These are phyloP conservation scores for Echium plantagineum DNA, from an alignment of 257 asterid genomes.

Conservation along the genomic window DNA sequence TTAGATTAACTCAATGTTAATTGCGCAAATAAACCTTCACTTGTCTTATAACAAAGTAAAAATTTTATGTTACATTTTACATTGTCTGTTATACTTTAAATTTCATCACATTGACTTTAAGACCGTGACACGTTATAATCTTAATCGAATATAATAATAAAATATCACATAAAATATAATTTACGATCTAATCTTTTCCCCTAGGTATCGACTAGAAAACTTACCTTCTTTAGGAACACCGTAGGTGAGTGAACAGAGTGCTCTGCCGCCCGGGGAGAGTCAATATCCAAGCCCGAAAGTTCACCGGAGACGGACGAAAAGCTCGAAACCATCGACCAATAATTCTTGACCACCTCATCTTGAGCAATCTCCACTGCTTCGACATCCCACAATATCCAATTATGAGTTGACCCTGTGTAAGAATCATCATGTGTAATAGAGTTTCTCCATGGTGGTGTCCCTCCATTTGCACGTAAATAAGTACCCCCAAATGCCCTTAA, in stretches of 20 bases:
- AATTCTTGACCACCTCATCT: conserved; percentile 49
- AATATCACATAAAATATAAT: no score
- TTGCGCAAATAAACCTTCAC: no score
- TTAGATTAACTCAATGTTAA: no score
- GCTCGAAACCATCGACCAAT: conserved; percentile 61
- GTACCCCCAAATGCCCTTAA: conserved; percentile 49
- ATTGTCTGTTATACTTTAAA: no score
- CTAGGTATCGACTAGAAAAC: no score
- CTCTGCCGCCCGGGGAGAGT: conserved; percentile 50
- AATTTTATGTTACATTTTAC: no score
- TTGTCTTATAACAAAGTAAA: no score
- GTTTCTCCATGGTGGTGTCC: conserved; percentile 91
- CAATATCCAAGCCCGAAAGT: conserved; percentile 50
- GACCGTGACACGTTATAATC: no score
- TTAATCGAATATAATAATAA: no score
- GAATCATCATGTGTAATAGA: conserved; percentile 71
- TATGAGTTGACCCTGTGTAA: conserved; percentile 31
- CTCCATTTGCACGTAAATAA: conserved; percentile 81
- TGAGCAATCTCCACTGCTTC: conserved; percentile 67
- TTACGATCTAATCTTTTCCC: no score
- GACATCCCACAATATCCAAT: conserved; percentile 77
- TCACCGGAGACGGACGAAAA: conserved; percentile 77
- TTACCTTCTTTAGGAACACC: conserved; percentile 51
- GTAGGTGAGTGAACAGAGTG: conserved; percentile 38
- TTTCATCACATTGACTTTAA: no score